Evolutionary conservation across 1,139 yeast genomes (phyloP).

Genomic region (Debaryomycetaceae sp.): DNA sequence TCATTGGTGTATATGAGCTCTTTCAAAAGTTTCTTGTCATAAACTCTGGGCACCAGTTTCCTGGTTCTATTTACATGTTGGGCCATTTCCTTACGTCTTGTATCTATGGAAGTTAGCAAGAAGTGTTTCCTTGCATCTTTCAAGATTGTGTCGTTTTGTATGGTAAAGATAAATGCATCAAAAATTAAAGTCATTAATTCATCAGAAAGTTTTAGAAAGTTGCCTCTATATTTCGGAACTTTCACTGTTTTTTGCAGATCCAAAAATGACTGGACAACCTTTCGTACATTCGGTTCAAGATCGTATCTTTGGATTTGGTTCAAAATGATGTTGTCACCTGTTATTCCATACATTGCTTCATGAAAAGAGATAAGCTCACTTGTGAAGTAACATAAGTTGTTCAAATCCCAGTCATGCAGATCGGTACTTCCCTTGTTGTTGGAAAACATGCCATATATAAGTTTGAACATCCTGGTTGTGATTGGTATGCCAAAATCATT

Average conservation of each 20-base stretch:
- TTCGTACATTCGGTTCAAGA: background rate
- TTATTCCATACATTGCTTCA: constrained; percentile 16
- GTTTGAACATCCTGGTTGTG: constrained; percentile 23
- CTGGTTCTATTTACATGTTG: constrained; percentile 9
- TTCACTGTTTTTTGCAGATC: constrained; percentile 3
- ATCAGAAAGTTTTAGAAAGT: constrained; percentile 22
- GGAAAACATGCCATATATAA: constrained; percentile 11
- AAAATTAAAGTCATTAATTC: constrained; percentile 12
- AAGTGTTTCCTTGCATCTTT: constrained; percentile 3
- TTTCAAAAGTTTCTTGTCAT: constrained; percentile 6
- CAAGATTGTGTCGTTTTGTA: constrained; percentile 7
- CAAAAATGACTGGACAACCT: constrained; percentile 5
- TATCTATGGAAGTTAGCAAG: constrained; percentile 10
- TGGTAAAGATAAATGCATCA: constrained; percentile 12
- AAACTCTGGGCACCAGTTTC: constrained; percentile 3
- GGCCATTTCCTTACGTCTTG: constrained; percentile 10
- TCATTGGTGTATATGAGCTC: constrained; percentile 17
- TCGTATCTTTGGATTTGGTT: constrained; percentile 3
- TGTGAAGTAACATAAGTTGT: constrained; percentile 12
- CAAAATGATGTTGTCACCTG: constrained; percentile 14
- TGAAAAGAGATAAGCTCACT: constrained; percentile 17
- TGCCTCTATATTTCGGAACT: constrained; percentile 16
- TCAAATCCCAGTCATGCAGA: constrained; percentile 7
- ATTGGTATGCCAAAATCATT: constrained; percentile 18
- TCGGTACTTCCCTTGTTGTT: background rate